These are phyloP conservation scores for Staphylotrichum longicolle DNA, from an alignment of 495 filamentous ascomycete species.

Conservation along the genomic window DNA sequence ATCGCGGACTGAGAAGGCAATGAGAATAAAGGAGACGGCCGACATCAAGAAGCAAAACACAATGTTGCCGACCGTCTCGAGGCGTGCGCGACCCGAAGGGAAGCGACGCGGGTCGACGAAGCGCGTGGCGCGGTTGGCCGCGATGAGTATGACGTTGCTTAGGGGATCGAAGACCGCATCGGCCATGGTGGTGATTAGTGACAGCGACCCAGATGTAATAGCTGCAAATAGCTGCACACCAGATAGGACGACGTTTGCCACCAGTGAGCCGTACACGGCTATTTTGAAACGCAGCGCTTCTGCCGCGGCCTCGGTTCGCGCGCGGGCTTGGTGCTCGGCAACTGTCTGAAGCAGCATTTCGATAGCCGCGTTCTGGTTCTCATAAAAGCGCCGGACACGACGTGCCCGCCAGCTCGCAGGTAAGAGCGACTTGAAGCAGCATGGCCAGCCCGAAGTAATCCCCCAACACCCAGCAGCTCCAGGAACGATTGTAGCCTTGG, in stretches of 20 bases:
- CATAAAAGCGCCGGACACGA: constrained; percentile 81
- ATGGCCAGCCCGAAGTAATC: too few species aligned
- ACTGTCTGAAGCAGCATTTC: constrained; percentile 87
- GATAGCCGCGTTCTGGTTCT: constrained; percentile 89
- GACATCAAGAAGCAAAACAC: constrained; percentile 97
- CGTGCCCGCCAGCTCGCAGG: constrained; percentile 49
- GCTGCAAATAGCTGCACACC: constrained; percentile 86
- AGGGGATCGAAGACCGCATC: constrained; percentile 94
- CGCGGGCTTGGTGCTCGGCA: constrained; percentile 64
- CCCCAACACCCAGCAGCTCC: too few species aligned
- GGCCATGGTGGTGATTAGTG: constrained; percentile 96
- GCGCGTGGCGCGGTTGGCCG: constrained; percentile 83
- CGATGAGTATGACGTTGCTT: constrained; percentile 82
- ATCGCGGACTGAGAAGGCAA: constrained; percentile 78
- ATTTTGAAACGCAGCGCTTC: constrained; percentile 78
- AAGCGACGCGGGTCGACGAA: constrained; percentile 86
- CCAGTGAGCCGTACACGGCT: constrained; percentile 88
- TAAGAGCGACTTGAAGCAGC: constrained; percentile 30
- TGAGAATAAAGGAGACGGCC: constrained; percentile 82
- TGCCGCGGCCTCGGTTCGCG: constrained; percentile 66
- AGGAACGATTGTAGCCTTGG: too few species aligned
- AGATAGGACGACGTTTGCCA: constrained; percentile 76
- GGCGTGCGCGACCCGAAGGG: constrained; percentile 88
- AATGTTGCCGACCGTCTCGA: constrained; percentile 96
- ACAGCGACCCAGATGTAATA: constrained; percentile 78